Evolutionary conservation across 1,139 yeast species (phyloP).

Genomic region (Taphrina betulina): DNA sequence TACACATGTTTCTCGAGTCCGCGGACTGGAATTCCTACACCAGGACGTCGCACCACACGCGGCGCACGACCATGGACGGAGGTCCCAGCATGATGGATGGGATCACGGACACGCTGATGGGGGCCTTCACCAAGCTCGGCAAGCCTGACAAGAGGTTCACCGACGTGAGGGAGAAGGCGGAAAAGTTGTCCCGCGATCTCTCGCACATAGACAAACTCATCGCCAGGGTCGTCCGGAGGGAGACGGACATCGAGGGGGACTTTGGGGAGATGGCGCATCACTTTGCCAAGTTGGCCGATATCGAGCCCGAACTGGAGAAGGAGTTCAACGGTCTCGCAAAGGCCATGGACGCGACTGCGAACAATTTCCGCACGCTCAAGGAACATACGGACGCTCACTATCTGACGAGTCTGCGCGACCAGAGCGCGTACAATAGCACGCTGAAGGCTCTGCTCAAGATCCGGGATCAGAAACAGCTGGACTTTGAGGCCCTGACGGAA

Average conservation of each 20-base stretch:
- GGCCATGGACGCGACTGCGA: constrained; percentile 54
- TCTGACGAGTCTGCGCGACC: constrained; percentile 76
- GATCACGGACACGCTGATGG: constrained; percentile 82
- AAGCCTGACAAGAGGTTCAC: constrained; percentile 74
- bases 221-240: constrained; percentile 67
- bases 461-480: constrained; percentile 88
- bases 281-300: constrained; percentile 62
- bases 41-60: constrained; percentile 49
- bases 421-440: constrained; percentile 79
- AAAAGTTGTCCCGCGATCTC: constrained; percentile 80
- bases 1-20: constrained; percentile 74
- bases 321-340: constrained; percentile 57
- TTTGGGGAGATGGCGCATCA: constrained; percentile 70
- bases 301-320: constrained; percentile 51
- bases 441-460: constrained; percentile 73
- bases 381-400: constrained; percentile 77
- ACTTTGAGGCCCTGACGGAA: constrained; percentile 79
- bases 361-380: constrained; percentile 50
- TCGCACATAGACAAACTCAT: constrained; percentile 75
- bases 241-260: constrained; percentile 70
- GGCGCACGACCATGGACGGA: constrained; percentile 36
- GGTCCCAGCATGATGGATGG: constrained; percentile 53
- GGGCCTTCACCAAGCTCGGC: constrained; percentile 80
- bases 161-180: constrained; percentile 78
- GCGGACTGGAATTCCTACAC: constrained; percentile 82